Percentiles rank a stretch among this genome's conserved stretches.
Conservation (phyloP, 257 asterid genomes). For the Mentha longifolia region DNA sequence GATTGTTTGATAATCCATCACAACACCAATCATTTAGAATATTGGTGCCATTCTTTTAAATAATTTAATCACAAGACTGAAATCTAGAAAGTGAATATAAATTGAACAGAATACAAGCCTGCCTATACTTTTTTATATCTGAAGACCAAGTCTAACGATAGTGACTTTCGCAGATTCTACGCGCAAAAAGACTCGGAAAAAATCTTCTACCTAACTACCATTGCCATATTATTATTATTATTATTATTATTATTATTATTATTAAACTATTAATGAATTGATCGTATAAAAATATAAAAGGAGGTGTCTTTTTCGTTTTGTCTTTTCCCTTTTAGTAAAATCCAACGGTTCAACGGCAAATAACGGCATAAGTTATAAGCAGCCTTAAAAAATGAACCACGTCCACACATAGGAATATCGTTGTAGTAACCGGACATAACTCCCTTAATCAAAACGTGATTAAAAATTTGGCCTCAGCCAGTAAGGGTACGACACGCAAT, state of each 20-base stretch:
- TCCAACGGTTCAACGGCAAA: constrained; percentile 41
- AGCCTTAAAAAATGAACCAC: constrained; percentile 42
- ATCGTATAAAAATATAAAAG: not conserved
- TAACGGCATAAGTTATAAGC: constrained; percentile 31
- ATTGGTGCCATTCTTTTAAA: too few species aligned
- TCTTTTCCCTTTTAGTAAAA: not conserved
- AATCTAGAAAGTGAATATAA: too few species aligned
- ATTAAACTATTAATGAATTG: too few species aligned
- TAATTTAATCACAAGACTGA: too few species aligned
- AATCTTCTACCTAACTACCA: constrained; percentile 15
- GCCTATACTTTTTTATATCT: too few species aligned
- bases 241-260: not conserved
- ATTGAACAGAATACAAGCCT: too few species aligned
- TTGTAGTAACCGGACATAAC: constrained; percentile 21
- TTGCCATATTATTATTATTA: not conserved
- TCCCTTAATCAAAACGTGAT: constrained; percentile 43
- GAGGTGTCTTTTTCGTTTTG: constrained; percentile 2
- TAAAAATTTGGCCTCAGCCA: constrained; percentile 32
- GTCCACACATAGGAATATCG: constrained; percentile 36
- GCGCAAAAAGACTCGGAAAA: not conserved
- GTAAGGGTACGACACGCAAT: constrained; percentile 30
- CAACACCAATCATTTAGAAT: too few species aligned
- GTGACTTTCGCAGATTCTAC: constrained; percentile 1
- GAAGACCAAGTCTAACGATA: constrained; percentile 3
- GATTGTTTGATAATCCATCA: too few species aligned